Conservation (phyloP, 1,284 basidiomycete species). For the Lignosus rhinocerotis region DNA sequence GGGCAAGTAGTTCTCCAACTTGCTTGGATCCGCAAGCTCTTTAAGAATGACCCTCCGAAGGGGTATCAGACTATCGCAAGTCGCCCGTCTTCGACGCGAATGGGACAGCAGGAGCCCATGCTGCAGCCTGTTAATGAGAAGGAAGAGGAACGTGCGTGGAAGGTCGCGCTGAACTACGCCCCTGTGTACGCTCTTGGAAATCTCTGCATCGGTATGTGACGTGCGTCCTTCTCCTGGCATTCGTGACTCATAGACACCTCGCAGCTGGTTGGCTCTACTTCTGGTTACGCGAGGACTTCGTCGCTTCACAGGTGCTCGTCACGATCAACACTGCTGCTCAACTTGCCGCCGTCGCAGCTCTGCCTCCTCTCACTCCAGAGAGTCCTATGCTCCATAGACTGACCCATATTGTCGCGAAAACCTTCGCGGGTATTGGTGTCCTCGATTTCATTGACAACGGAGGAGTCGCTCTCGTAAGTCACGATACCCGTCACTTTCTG, state of each 20-base stretch:
- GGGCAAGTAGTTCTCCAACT: conserved; percentile 34
- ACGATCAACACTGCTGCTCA: conserved; percentile 37
- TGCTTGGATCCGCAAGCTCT: conserved; percentile 34
- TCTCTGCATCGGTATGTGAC: conserved; percentile 34
- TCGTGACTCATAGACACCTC: neutral
- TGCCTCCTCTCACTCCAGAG: conserved; percentile 26
- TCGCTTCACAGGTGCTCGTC: conserved; percentile 32
- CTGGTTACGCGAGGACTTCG: conserved; percentile 36
- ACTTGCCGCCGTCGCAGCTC: conserved; percentile 31
- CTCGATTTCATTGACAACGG: conserved; percentile 39
- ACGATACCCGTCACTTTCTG: too few relatives aligned
- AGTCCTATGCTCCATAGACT: conserved; percentile 26
- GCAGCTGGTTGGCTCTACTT: conserved; percentile 38
- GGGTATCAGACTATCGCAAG: conserved; percentile 20
- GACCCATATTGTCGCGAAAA: conserved; percentile 37
- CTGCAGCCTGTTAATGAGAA: conserved; percentile 4
- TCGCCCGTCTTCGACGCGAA: neutral
- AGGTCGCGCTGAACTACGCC: conserved; percentile 31
- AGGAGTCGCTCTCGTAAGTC: conserved; percentile 32
- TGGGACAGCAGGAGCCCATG: neutral
- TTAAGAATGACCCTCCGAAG: conserved; percentile 12
- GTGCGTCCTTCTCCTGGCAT: too few relatives aligned
- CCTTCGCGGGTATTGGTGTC: conserved; percentile 36
- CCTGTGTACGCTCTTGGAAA: conserved; percentile 38
- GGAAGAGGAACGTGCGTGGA: conserved; percentile 23